Conservation (phyloP, 148 eudicot genomes). For the Salicornia ramosissima region DNA sequence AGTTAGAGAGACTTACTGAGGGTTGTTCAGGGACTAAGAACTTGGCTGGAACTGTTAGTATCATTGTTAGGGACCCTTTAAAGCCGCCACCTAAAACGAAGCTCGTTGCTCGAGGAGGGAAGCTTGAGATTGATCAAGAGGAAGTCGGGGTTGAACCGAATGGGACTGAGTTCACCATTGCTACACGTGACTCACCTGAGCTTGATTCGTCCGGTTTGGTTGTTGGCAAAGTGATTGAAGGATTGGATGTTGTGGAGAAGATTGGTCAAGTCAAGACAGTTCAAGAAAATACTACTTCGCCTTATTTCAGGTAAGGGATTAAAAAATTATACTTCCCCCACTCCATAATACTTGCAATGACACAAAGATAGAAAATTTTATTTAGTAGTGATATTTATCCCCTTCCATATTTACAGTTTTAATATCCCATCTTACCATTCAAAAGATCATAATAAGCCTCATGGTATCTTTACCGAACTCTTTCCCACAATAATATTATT, state of each 20-base stretch:
- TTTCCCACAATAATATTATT: no score
- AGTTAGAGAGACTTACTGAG: constrained; percentile 49
- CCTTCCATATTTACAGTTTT: no score
- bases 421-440: not conserved
- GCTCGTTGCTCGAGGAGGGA: constrained; percentile 79
- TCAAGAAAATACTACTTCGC: constrained; percentile 79
- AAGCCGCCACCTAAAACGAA: constrained; percentile 81
- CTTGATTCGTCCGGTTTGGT: constrained; percentile 67
- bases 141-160: constrained; percentile 71
- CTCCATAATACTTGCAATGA: no score
- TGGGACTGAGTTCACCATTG: constrained; percentile 81
- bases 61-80: constrained; percentile 71
- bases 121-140: constrained; percentile 72
- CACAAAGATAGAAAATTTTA: no score
- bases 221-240: constrained; percentile 71
- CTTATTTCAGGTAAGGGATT: constrained; percentile 72
- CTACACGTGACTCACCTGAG: constrained; percentile 64
- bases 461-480: no score
- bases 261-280: constrained; percentile 80
- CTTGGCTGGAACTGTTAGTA: constrained; percentile 54
- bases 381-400: no score
- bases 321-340: no score
- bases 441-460: not conserved
- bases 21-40: constrained; percentile 60
- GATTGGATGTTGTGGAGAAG: constrained; percentile 79